A percentile compares a stretch with the other conserved stretches of the same genome.
Conservation (phyloP, 352 stramenopile genomes). For the Globisporangium paddicum region DNA sequence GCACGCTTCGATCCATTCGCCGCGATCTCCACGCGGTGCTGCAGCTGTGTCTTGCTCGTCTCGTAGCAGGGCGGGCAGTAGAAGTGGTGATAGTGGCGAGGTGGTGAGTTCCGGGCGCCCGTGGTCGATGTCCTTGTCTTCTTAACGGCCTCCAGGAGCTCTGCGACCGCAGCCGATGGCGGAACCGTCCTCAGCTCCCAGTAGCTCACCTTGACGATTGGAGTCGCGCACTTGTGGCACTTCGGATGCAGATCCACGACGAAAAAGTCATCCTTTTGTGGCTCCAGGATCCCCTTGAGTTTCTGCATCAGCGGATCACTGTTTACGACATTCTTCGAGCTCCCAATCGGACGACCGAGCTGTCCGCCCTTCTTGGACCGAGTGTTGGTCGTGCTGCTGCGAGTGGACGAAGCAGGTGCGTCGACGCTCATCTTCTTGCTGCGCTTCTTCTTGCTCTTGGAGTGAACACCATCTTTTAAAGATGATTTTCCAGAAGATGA, state of each 20-base stretch:
- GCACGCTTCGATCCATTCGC: constrained; percentile 59
- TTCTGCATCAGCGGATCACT: constrained; percentile 97
- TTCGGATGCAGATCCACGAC: constrained; percentile 93
- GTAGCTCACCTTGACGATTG: constrained; percentile 84
- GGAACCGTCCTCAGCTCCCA: constrained; percentile 77
- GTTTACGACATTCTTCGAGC: constrained; percentile 75
- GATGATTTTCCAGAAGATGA: constrained; percentile 14
- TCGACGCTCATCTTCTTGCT: constrained; percentile 72
- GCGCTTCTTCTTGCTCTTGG: constrained; percentile 73
- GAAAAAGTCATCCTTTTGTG: constrained; percentile 99
- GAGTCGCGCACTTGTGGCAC: constrained; percentile 85
- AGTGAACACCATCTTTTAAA: constrained; percentile 19
- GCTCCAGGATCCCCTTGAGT: constrained; percentile 95
- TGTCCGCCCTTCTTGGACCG: constrained; percentile 58
- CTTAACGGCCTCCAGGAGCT: constrained; percentile 77
- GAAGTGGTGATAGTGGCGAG: constrained; percentile 81
- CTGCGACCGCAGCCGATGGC: constrained; percentile 54
- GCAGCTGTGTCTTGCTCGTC: constrained; percentile 66
- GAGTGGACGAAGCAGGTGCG: constrained; percentile 38
- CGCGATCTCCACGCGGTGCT: constrained; percentile 71
- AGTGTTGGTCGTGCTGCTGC: constrained; percentile 62
- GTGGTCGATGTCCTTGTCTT: constrained; percentile 61
- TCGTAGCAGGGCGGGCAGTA: constrained; percentile 73
- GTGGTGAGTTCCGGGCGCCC: constrained; percentile 57
- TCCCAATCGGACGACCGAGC: constrained; percentile 33